Evolutionary conservation across 179 eudicot genomes (phyloP), one percentile per base, ranked within the genome.

Genomic region (Patellifolia procumbens): DNA sequence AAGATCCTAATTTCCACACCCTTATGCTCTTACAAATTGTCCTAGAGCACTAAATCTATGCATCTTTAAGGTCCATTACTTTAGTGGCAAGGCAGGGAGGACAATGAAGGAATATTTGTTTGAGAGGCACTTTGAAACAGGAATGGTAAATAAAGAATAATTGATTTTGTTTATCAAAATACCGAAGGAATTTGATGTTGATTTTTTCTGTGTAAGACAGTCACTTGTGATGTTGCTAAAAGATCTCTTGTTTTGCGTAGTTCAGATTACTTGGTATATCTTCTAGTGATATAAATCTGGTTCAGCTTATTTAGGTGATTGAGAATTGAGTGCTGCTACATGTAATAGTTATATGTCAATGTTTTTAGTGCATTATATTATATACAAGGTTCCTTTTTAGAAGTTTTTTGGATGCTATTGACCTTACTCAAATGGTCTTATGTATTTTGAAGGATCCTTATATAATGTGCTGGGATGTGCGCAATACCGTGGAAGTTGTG

Each of bases 381-480:
- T 3, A 2, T 16, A 12, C n/a, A 17, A 52, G 51, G 3, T 51
- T 52, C n/a, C n/a, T 10, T 66, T 5, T 19, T 52, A 17, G 12
- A 28, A 29, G 66, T 56, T 15, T 69, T 73, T 28, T n/a, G 24
- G 13, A 22, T 29, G 29, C 49, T 31, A 56, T 4, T 72, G 20
- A 22, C 16, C 45, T 75, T 43, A 52, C 79, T 79, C 59, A 32
- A 20, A 34, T 46, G 31, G 39, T 49, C 74, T 79, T 75, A 20
- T 48, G 49, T 68, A 51, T 24, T 28, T 58, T 79, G 66, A 62
- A 96, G 99, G 99, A 96, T 77, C 99, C 99, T 31, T 91, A 93
- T 74, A 89, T 96, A 61, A 85, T 96, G 75, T 96, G 99, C 94
- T 96, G 99, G 99, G 99, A 96, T 81, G 78, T 93, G 68, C 97